A percentile compares a stretch with the other conserved stretches of the same genome.
phyloP scores from a whole-genome alignment of 805 yeast species.

The Pichia gijzeniarum region DNA sequence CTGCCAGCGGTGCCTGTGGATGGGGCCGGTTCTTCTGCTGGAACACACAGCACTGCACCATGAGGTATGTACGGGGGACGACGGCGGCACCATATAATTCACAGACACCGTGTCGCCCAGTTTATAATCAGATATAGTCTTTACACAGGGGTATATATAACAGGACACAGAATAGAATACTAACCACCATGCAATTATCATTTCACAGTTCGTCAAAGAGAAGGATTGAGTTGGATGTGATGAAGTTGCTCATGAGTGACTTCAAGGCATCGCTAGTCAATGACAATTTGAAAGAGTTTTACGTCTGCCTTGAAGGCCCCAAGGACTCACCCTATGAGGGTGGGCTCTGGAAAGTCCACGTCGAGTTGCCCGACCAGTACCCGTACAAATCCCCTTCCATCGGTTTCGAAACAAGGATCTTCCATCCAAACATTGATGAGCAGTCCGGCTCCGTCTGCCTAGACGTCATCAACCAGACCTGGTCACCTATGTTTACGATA shows the following conservation, averaged over 20 bases:
- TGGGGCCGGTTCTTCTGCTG: no score
- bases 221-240: slow-evolving; percentile 90
- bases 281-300: slow-evolving; percentile 79
- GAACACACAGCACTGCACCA: no score
- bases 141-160: no score
- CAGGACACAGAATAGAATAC: background rate
- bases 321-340: slow-evolving; percentile 80
- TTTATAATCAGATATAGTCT: no score
- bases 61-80: no score
- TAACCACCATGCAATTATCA: background rate
- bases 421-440: slow-evolving; percentile 94
- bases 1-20: no score
- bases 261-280: slow-evolving; percentile 71
- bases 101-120: no score
- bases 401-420: slow-evolving; percentile 86
- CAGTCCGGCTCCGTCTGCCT: slow-evolving; percentile 86
- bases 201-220: slow-evolving; percentile 42
- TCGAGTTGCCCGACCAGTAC: slow-evolving; percentile 90
- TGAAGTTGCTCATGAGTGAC: slow-evolving; percentile 92
- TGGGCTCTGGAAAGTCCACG: slow-evolving; percentile 86
- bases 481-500: slow-evolving; percentile 97
- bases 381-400: slow-evolving; percentile 96
- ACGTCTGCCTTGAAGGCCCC: slow-evolving; percentile 83
- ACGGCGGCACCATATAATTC: no score
- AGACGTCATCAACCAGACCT: slow-evolving; percentile 93